Percentiles rank a stretch among this genome's conserved stretches.
phyloP scores from a whole-genome alignment of 2,329 filamentous ascomycete species.

The Exophiala dermatitidis region DNA sequence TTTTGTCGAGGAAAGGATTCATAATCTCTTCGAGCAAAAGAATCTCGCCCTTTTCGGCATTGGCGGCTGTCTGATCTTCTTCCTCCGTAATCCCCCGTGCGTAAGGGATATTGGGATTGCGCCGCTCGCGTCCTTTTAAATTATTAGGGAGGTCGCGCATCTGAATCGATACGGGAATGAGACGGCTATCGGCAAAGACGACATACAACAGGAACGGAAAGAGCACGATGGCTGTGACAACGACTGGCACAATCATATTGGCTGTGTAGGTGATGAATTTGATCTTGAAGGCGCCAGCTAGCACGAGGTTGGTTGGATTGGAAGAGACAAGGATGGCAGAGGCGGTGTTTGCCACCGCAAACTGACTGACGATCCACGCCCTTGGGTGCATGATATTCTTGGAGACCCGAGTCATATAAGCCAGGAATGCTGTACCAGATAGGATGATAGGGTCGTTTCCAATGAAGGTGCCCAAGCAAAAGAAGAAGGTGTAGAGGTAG shows the following conservation, averaged over 20 bases:
- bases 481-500: conserved; percentile 68
- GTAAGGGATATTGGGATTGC: conserved; percentile 67
- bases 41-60: conserved; percentile 47
- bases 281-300: conserved; percentile 65
- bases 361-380: conserved; percentile 68
- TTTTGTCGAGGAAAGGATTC: conserved; percentile 65
- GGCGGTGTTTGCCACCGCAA: conserved; percentile 58
- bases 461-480: conserved; percentile 58
- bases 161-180: conserved; percentile 59
- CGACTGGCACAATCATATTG: conserved; percentile 68
- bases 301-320: conserved; percentile 68
- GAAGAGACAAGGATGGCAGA: conserved; percentile 70
- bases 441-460: conserved; percentile 71
- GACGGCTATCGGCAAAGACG: conserved; percentile 56
- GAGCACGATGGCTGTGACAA: conserved; percentile 59
- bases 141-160: conserved; percentile 61
- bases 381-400: conserved; percentile 63
- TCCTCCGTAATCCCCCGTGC: conserved; percentile 48
- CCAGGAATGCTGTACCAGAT: conserved; percentile 65
- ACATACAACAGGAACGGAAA: conserved; percentile 65
- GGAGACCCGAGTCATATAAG: conserved; percentile 69
- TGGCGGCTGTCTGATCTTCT: conserved; percentile 37
- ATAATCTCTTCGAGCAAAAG: conserved; percentile 64
- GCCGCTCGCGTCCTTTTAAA: conserved; percentile 48
- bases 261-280: conserved; percentile 67